phyloP scores from a whole-genome alignment of 495 filamentous ascomycete species.

The Geopyxis carbonaria region DNA sequence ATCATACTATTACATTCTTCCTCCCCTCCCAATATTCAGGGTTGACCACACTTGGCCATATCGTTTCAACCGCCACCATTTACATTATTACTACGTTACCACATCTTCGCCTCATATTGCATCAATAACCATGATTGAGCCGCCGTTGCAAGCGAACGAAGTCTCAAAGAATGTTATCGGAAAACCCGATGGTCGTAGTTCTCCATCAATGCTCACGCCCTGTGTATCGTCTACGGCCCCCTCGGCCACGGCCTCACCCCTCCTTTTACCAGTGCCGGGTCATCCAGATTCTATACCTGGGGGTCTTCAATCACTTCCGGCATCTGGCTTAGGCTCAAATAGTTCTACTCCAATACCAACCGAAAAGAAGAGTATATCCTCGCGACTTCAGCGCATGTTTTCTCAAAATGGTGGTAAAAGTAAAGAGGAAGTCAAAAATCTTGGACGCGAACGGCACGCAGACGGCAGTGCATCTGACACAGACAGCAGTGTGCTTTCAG shows the following conservation, averaged over 20 bases:
- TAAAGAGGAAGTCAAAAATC: slow-evolving; percentile 10
- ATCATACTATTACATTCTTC: no score
- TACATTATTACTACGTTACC: slow-evolving; percentile 19
- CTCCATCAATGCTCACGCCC: slow-evolving; percentile 11
- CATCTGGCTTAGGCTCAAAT: slow-evolving; percentile 3
- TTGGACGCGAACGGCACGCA: slow-evolving; percentile 9
- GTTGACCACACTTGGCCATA: no score
- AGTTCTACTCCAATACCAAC: background rate
- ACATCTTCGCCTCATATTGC: slow-evolving; percentile 14
- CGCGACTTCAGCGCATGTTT: slow-evolving; percentile 22
- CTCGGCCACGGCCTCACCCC: slow-evolving; percentile 19
- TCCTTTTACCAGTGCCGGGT: slow-evolving; percentile 14
- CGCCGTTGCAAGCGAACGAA: slow-evolving; percentile 17
- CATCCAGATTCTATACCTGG: slow-evolving; percentile 8
- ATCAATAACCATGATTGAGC: slow-evolving; percentile 26
- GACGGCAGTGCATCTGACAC: slow-evolving; percentile 22
- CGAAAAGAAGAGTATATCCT: slow-evolving; percentile 25
- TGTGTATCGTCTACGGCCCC: slow-evolving; percentile 17
- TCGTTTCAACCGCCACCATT: slow-evolving; percentile 26
- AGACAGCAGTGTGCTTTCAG: slow-evolving; percentile 15
- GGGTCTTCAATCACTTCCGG: slow-evolving; percentile 14
- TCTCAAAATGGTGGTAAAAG: slow-evolving; percentile 17
- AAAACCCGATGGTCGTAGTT: slow-evolving; percentile 9
- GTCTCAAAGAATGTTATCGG: background rate
- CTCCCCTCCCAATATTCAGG: no score